Base-by-base conservation (phyloP, 2,329 filamentous ascomycete genomes). In the Exophiala viscosa region DNA sequence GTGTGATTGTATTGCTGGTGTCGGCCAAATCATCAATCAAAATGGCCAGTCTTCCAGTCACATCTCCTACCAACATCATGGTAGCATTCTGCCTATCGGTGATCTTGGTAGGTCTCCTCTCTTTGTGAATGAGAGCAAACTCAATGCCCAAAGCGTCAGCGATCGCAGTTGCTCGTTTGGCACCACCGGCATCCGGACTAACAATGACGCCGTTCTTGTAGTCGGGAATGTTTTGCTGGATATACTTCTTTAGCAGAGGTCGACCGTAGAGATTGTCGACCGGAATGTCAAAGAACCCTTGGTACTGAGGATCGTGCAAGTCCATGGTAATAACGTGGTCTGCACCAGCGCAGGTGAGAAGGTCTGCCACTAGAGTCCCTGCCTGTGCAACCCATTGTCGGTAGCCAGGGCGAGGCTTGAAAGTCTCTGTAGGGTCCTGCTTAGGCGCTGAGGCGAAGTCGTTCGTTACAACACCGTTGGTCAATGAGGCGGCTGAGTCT, bases 241-340 rank as follows among this genome's bases (percentile, higher is more conserved):
- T 84, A 69, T 85, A 85, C 64, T 80, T 82, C 66, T 82, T 81
- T 52, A 85, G 62, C 32, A 76, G 64, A 33, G 74, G 74, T 46
- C 74, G 68, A 11, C 73, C 92, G 73, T 97, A 97, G 14, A 99
- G 79, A 69, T 99, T 99, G 74, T 99, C 93, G 51, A 99, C 93
- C 2, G 93, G 93, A 53, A 97, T 96, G 67, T 99, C 92, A 67
- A 99, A 97, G 78, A 96, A 99, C 48, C 93, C 93, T 72, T 99
- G 93, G 67, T 97, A 97, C 72, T 99, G 90, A 38, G 90, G 88
- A 70, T 96, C 92, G 69, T 93, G 90, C 47, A 99, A 80, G 67
- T 99, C 93, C 88, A 99, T 95, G 31, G 92, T 96, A 69, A 97
- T 96, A 68, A 93, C 86, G 71, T 97, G 93, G 70, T 99, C 92